Evolutionary conservation across 306 rosid genomes (phyloP), one percentile per base, ranked within the genome.

Genomic region (Pueraria montana): DNA sequence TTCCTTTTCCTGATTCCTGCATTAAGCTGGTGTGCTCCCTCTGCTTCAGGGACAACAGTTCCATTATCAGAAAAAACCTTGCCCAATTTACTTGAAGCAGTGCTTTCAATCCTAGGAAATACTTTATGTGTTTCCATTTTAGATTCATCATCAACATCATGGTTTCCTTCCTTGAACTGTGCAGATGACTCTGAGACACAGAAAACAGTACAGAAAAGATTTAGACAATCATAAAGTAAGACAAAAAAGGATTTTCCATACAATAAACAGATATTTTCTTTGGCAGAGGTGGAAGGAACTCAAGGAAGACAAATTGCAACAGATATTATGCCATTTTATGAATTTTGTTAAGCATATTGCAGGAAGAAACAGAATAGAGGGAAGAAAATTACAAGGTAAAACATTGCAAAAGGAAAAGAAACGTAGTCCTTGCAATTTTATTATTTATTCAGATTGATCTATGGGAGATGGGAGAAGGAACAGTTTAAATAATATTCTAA

Each of bases 1-100:
- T 89, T 95, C 84, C 91, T 88, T 84, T 89, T 93, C 63, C 87
- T 87, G 63, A 77, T 78, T 77, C 96, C 91, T 62, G 81, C 53
- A 69, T 61, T 85, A 78, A 83, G 85, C 62, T 45, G 90, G 62
- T 77, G 79, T 20, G 78, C 72, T 82, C 87, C 90, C 67, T 82
- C 94, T 76, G 77, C 76, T 75, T 84, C 87, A 69, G 86, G 68
- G 80, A 80, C 82, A 80, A 76, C 80, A 80, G 76, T 86, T 80
- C 85, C 83, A 71, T 75, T 68, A 66, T 82, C 84, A 66, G 82
- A 55, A 68, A 59, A 73, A 81, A 53, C 81, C 79, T 87, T 89
- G 78, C 86, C 87, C 61, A 53, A 50, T 81, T 84, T 87, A 74
- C 88, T 81, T 34, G 88, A 79, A 76, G 86, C 65, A 80, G 84